These are phyloP conservation scores for Coelastrella sp. DNA, from an alignment of 139 green algal species.

Conservation along the genomic window DNA sequence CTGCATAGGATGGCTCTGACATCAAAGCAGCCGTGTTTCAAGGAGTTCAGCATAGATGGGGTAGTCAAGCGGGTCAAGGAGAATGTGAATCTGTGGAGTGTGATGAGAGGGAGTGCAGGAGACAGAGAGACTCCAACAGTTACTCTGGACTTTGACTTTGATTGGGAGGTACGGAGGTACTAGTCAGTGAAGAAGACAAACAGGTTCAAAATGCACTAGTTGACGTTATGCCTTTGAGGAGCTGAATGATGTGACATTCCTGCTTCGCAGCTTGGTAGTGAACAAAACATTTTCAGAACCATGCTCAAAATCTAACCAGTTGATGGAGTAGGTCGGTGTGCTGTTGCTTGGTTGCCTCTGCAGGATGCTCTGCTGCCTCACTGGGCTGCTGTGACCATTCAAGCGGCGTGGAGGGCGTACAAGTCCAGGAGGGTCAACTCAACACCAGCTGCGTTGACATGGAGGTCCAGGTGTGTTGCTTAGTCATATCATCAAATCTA, in stretches of 20 bases:
- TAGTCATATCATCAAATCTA: too few species aligned
- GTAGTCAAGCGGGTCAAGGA: conserved; percentile 58
- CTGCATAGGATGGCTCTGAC: conserved; percentile 62
- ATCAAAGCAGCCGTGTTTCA: conserved; percentile 53
- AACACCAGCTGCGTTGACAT: too few species aligned
- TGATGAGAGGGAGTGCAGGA: conserved; percentile 60
- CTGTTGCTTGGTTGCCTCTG: not conserved
- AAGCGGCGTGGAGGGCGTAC: conserved; percentile 41
- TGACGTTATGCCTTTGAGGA: not conserved
- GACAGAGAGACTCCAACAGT: conserved; percentile 54
- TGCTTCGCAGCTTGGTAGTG: not conserved
- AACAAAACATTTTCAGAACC: too few species aligned
- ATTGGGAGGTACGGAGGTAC: conserved; percentile 55
- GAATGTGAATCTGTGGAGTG: conserved; percentile 60
- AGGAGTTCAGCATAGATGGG: conserved; percentile 46
- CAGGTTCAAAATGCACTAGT: too few species aligned
- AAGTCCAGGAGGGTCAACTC: not conserved
- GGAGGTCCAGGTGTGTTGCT: too few species aligned
- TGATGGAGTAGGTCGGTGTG: too few species aligned
- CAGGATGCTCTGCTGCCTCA: conserved; percentile 26
- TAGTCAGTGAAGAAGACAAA: too few species aligned
- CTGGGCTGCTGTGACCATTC: conserved; percentile 45
- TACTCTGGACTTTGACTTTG: conserved; percentile 69
- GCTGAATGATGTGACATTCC: too few species aligned
- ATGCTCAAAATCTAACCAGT: too few species aligned